Evolutionary conservation across 106 monocot genomes (phyloP).

Genomic region (Acanthochlamys bracteata): DNA sequence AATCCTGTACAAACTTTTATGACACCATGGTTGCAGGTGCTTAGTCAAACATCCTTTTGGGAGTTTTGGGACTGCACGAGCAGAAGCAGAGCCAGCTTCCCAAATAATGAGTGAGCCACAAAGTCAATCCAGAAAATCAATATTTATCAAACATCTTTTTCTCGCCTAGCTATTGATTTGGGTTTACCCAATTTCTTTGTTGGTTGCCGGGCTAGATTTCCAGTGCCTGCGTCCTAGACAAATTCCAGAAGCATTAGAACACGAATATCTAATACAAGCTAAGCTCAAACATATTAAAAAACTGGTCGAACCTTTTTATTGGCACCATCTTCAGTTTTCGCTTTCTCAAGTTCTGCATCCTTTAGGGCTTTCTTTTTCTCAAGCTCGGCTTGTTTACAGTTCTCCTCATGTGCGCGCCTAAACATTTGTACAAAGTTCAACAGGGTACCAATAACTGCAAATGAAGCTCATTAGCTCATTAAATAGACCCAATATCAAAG

Average conservation of each 20-base stretch:
- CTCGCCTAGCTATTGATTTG: slow-evolving; percentile 15
- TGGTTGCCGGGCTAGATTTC: slow-evolving; percentile 19
- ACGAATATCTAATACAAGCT: too few relatives aligned
- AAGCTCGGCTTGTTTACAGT: slow-evolving; percentile 58
- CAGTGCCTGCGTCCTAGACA: slow-evolving; percentile 13
- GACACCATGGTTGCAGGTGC: too few relatives aligned
- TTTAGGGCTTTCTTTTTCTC: slow-evolving; percentile 59
- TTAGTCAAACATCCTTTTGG: background rate
- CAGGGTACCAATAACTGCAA: slow-evolving; percentile 65
- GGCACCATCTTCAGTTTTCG: slow-evolving; percentile 17
- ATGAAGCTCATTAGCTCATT: too few relatives aligned
- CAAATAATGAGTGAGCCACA: background rate
- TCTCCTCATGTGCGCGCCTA: slow-evolving; percentile 62
- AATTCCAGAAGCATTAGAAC: too few relatives aligned
- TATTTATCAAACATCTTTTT: too few relatives aligned
- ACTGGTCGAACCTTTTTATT: slow-evolving; percentile 16
- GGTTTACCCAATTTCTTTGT: slow-evolving; percentile 12
- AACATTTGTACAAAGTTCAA: slow-evolving; percentile 57
- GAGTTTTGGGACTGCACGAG: background rate
- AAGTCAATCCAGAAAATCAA: too few relatives aligned
- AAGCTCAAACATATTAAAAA: background rate
- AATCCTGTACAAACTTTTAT: too few relatives aligned
- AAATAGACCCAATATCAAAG: too few relatives aligned
- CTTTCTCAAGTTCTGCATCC: slow-evolving; percentile 38
- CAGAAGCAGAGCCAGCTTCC: background rate